Percentiles rank a stretch among this genome's conserved stretches.
Conservation (phyloP, 176 grass and related monocot genomes). For the Cocos nucifera region DNA sequence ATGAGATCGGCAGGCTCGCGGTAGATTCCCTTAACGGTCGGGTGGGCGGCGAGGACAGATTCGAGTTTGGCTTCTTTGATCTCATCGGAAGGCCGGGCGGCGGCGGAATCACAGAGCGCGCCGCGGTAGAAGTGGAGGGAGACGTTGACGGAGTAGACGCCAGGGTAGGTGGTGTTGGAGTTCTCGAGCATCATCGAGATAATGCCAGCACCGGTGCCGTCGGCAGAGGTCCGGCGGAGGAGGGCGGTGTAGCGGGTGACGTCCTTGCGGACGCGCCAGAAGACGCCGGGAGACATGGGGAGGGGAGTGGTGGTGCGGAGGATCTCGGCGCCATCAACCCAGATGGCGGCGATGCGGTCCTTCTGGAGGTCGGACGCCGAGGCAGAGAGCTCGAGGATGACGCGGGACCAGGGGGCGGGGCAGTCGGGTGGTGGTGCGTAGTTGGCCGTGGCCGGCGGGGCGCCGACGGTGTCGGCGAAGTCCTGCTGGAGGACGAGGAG, state of each 20-base stretch:
- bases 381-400: neutral
- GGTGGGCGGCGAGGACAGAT: conserved; percentile 28
- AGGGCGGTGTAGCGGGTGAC: too few species aligned
- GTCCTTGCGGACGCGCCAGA: too few species aligned
- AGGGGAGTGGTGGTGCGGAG: neutral
- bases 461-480: too few species aligned
- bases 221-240: neutral
- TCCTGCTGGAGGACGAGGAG: neutral
- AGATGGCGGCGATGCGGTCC: neutral
- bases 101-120: too few species aligned
- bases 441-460: too few species aligned
- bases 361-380: conserved; percentile 3
- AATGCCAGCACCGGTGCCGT: neutral
- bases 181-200: conserved; percentile 19
- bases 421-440: neutral
- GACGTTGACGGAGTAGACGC: conserved; percentile 7
- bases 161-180: neutral
- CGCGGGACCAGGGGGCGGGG: neutral
- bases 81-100: too few species aligned
- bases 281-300: too few species aligned
- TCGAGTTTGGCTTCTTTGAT: conserved; percentile 6
- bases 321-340: conserved; percentile 5
- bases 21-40: conserved; percentile 7
- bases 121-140: conserved; percentile 2
- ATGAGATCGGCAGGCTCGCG: neutral